These are phyloP conservation scores for Wickerhamiella australiensis DNA, from an alignment of 805 yeast species.

Conservation along the genomic window DNA sequence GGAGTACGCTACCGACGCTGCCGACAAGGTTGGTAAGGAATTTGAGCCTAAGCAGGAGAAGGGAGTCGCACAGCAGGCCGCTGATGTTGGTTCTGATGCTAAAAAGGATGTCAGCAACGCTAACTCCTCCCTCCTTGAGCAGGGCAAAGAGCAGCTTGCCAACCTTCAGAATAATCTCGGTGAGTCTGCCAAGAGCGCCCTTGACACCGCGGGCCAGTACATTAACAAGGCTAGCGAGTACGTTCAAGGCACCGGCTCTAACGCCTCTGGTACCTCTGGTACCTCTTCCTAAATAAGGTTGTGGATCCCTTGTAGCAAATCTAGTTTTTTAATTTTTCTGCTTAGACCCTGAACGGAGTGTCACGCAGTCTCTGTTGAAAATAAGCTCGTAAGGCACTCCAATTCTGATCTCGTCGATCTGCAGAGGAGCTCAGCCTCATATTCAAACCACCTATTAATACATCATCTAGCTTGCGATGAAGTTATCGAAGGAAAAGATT, in stretches of 20 bases:
- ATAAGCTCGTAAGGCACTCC: too few relatives aligned
- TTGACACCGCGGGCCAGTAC: conserved; percentile 24
- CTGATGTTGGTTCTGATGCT: conserved; percentile 49
- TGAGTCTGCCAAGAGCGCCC: conserved; percentile 20
- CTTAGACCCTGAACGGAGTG: too few relatives aligned
- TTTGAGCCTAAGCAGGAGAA: conserved; percentile 42
- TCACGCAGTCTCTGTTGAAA: too few relatives aligned
- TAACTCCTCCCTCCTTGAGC: conserved; percentile 32
- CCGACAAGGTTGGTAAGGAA: conserved; percentile 49
- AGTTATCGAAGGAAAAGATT: too few relatives aligned
- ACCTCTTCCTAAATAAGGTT: conserved; percentile 5
- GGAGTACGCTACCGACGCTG: conserved; percentile 55
- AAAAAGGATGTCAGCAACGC: conserved; percentile 39
- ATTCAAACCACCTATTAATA: too few relatives aligned
- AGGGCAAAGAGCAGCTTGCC: conserved; percentile 22
- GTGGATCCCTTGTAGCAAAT: background rate
- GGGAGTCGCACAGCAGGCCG: conserved; percentile 50
- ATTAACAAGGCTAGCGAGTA: conserved; percentile 27
- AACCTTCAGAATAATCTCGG: conserved; percentile 16
- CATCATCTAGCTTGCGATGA: too few relatives aligned
- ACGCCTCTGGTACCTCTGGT: background rate
- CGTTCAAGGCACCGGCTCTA: conserved; percentile 22
- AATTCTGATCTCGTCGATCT: too few relatives aligned
- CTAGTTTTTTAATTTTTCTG: background rate
- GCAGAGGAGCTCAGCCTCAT: too few relatives aligned